Percentiles rank a stretch among this genome's conserved stretches.
Evolutionary conservation across 257 asterid species (phyloP).

Genomic region (Solanum chilense): DNA sequence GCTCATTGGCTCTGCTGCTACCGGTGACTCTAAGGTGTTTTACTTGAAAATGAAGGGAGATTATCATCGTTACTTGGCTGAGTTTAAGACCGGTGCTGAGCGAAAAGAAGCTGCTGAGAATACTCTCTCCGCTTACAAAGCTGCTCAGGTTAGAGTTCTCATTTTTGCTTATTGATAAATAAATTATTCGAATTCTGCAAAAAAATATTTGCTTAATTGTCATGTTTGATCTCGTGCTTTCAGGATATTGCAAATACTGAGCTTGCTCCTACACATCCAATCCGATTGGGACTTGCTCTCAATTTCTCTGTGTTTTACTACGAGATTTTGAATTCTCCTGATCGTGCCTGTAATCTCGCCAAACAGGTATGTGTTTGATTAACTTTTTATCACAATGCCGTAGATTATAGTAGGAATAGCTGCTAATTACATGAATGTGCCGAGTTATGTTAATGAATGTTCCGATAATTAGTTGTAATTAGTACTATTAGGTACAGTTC

Average conservation of each 20-base stretch:
- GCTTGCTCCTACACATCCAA: conserved; percentile 83
- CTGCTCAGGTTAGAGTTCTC: conserved; percentile 58
- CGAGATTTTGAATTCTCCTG: conserved; percentile 78
- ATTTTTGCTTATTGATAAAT: not conserved
- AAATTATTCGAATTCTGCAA: not conserved
- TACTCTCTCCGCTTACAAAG: conserved; percentile 74
- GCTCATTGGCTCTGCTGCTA: conserved; percentile 54
- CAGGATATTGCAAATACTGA: conserved; percentile 77
- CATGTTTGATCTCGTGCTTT: not conserved
- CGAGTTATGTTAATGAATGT: not conserved
- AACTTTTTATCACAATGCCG: not conserved
- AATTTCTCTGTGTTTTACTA: conserved; percentile 85
- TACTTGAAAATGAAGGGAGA: conserved; percentile 93
- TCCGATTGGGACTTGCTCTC: conserved; percentile 82
- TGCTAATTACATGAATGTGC: not conserved
- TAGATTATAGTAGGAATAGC: not conserved
- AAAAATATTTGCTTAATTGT: not conserved
- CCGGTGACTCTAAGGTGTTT: conserved; percentile 75
- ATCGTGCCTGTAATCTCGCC: conserved; percentile 79
- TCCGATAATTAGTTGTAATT: not conserved
- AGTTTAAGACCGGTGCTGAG: conserved; percentile 63
- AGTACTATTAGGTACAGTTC: not conserved
- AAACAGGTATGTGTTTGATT: conserved; percentile 36
- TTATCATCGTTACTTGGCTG: conserved; percentile 77
- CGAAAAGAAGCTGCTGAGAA: conserved; percentile 86